Evolutionary conservation across 2,329 filamentous ascomycete species (phyloP).

Genomic region (Curvularia sp.): DNA sequence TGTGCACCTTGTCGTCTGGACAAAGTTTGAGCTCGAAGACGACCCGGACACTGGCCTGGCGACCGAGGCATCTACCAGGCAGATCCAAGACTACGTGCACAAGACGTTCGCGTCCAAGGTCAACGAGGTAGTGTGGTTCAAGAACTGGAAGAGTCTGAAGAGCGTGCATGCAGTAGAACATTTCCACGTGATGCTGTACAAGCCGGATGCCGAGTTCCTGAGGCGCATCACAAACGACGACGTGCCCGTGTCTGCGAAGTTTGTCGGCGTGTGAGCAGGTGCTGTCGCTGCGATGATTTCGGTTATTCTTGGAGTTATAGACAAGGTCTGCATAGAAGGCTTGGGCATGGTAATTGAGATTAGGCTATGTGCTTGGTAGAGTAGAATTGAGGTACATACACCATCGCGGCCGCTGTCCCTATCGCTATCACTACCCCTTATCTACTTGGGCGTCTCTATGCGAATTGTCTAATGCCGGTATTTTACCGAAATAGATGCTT

Average conservation of each 20-base stretch:
- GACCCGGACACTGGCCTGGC: constrained; percentile 71
- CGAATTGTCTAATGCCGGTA: neutral
- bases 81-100: constrained; percentile 75
- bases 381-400: neutral
- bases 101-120: constrained; percentile 68
- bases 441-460: neutral
- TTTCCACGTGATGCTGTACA: constrained; percentile 90
- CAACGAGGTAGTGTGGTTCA: constrained; percentile 75
- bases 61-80: constrained; percentile 66
- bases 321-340: constrained; percentile 11
- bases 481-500: neutral
- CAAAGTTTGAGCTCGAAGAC: constrained; percentile 81
- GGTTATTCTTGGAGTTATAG: constrained; percentile 15
- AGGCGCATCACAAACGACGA: constrained; percentile 75
- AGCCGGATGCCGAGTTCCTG: constrained; percentile 75
- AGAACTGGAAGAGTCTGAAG: constrained; percentile 87
- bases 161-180: constrained; percentile 88
- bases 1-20: constrained; percentile 90
- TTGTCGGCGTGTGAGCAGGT: constrained; percentile 7
- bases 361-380: neutral
- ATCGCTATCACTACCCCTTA: neutral
- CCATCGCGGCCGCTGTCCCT: neutral
- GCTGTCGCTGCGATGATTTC: constrained; percentile 1
- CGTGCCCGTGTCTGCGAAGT: constrained; percentile 62
- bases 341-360: neutral